Conservation (phyloP, 2,329 filamentous ascomycete species). For the Scorias spongiosa region DNA sequence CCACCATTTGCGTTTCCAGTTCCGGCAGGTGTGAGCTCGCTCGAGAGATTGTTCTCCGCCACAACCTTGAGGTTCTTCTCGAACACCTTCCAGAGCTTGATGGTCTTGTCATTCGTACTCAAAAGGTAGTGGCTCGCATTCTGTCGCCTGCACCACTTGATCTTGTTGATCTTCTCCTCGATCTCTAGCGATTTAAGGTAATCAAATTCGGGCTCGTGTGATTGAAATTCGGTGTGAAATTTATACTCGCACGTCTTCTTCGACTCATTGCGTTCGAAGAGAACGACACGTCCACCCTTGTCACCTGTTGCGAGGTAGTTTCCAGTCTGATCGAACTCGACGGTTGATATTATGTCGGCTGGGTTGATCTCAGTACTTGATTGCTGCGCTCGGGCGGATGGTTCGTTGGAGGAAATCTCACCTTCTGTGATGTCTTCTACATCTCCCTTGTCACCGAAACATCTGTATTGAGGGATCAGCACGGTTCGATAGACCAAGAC, state of each 20-base stretch:
- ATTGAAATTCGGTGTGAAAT: conserved; percentile 99
- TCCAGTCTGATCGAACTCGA: conserved; percentile 80
- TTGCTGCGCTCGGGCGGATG: neutral
- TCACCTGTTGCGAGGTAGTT: conserved; percentile 85
- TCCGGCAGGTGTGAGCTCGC: conserved; percentile 70
- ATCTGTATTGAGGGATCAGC: conserved; percentile 42
- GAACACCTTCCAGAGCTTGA: conserved; percentile 99
- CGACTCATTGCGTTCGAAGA: conserved; percentile 91
- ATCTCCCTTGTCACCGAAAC: conserved; percentile 98
- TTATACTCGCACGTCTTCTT: conserved; percentile 99
- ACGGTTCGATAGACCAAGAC: neutral
- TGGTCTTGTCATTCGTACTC: conserved; percentile 98
- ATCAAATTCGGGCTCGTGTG: conserved; percentile 97
- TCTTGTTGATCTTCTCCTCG: conserved; percentile 99
- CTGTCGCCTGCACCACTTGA: conserved; percentile 97
- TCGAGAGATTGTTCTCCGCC: conserved; percentile 94
- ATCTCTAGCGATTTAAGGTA: conserved; percentile 98
- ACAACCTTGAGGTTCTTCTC: conserved; percentile 99
- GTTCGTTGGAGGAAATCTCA: conserved; percentile 30
- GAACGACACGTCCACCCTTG: conserved; percentile 70
- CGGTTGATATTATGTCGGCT: conserved; percentile 81
- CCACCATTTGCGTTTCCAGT: conserved; percentile 52
- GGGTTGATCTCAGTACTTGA: conserved; percentile 18
- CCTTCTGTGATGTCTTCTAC: conserved; percentile 96
- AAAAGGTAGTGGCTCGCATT: conserved; percentile 97